These are phyloP conservation scores for Angomonas desouzai DNA, from an alignment of 208 protist genomes.

Conservation along the genomic window DNA sequence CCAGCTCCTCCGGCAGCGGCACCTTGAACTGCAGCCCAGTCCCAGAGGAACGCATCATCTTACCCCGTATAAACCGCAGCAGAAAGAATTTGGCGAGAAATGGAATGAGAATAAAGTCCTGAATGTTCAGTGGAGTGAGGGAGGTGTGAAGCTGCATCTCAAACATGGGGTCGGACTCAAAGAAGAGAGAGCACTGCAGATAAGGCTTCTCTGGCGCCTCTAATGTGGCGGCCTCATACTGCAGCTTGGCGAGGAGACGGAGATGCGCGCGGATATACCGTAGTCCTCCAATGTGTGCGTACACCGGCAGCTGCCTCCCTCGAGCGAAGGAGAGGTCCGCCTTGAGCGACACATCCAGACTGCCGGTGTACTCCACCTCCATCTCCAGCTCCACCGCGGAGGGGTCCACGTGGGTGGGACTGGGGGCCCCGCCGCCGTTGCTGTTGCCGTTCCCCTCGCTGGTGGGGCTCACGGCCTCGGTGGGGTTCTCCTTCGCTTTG, in stretches of 20 bases:
- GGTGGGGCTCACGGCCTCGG: not conserved
- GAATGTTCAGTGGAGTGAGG: conserved; percentile 55
- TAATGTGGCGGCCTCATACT: conserved; percentile 63
- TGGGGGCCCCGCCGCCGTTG: not conserved
- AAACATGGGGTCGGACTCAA: conserved; percentile 81
- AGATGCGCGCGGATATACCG: conserved; percentile 24
- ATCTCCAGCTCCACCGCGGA: conserved; percentile 60
- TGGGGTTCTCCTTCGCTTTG: conserved; percentile 1
- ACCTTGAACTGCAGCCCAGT: conserved; percentile 48
- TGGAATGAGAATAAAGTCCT: conserved; percentile 67
- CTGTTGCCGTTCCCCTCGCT: not conserved
- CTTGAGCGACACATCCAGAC: conserved; percentile 51
- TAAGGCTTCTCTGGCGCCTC: conserved; percentile 59
- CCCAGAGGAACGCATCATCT: conserved; percentile 22
- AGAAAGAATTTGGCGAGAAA: conserved; percentile 59
- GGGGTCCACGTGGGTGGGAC: not conserved
- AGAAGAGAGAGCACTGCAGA: conserved; percentile 63
- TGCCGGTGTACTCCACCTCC: conserved; percentile 78
- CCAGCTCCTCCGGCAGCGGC: conserved; percentile 50
- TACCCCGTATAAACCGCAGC: conserved; percentile 48
- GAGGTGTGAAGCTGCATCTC: conserved; percentile 63
- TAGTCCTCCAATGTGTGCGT: conserved; percentile 56
- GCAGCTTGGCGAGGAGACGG: conserved; percentile 44
- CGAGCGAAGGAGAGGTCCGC: conserved; percentile 70
- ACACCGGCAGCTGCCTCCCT: conserved; percentile 67